Percentiles rank a stretch among this genome's conserved stretches.
phyloP scores from a whole-genome alignment of 2,329 filamentous ascomycete genomes.

The Neurospora sp. region DNA sequence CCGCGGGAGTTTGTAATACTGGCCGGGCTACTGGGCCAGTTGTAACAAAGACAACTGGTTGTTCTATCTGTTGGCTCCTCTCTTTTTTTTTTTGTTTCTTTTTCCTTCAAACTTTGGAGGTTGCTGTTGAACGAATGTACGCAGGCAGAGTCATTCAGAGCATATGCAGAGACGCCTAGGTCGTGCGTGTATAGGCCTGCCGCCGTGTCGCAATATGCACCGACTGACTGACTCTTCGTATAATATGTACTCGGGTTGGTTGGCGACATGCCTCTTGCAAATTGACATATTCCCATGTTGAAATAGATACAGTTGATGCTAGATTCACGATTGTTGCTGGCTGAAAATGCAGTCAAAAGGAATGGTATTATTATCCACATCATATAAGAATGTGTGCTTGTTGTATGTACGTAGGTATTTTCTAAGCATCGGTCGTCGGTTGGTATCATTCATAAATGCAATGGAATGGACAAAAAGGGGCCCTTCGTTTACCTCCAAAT shows the following conservation, averaged over 20 bases:
- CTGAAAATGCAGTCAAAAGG: neutral
- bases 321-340: neutral
- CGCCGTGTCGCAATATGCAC: neutral
- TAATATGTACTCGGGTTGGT: neutral
- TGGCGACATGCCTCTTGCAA: neutral
- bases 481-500: neutral
- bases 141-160: too few species aligned
- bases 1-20: neutral
- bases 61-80: neutral
- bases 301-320: neutral
- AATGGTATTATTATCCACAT: neutral
- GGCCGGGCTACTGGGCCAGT: neutral
- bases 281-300: neutral
- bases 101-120: too few species aligned
- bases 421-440: neutral
- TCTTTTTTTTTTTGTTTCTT: too few species aligned
- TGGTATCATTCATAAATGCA: neutral
- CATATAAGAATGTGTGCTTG: neutral
- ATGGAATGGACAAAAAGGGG: neutral
- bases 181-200: neutral
- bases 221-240: neutral
- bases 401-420: neutral
- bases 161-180: too few species aligned
- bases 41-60: neutral
- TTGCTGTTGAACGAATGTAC: too few species aligned